A percentile compares a stretch with the other conserved stretches of the same genome.
Conservation (phyloP, 352 stramenopile species). For the Phytopythium delawarense region DNA sequence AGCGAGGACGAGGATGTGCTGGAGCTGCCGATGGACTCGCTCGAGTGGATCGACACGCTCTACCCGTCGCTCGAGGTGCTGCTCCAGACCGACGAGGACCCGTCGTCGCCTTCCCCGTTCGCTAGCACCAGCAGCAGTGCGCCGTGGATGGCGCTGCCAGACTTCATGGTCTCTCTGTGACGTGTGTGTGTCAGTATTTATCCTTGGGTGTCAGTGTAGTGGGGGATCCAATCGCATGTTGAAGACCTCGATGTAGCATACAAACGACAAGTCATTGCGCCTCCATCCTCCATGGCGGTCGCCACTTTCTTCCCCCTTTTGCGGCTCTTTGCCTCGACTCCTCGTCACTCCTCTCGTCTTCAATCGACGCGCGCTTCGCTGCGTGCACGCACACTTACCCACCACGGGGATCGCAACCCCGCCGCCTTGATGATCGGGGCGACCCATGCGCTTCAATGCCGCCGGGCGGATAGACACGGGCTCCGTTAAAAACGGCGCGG, state of each 20-base stretch:
- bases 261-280: not conserved
- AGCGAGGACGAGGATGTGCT: slow-evolving; percentile 17
- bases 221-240: not conserved
- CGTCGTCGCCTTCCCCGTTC: too few relatives aligned
- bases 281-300: not conserved
- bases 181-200: slow-evolving; percentile 1
- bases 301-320: not conserved
- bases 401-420: not conserved
- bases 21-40: slow-evolving; percentile 11
- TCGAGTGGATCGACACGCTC: slow-evolving; percentile 64
- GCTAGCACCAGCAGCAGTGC: not conserved
- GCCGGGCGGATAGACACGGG: not conserved
- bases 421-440: not conserved
- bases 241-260: not conserved
- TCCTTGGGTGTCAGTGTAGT: not conserved
- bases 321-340: not conserved
- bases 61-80: slow-evolving; percentile 52
- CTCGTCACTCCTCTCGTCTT: not conserved
- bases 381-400: not conserved
- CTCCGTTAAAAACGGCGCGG: not conserved
- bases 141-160: not conserved
- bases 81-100: slow-evolving; percentile 15
- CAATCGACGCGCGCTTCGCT: not conserved
- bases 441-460: not conserved
- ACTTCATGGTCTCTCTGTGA: not conserved